Conservation (phyloP, 164 flowering plant genomes). For the Kingdonia uniflora region DNA sequence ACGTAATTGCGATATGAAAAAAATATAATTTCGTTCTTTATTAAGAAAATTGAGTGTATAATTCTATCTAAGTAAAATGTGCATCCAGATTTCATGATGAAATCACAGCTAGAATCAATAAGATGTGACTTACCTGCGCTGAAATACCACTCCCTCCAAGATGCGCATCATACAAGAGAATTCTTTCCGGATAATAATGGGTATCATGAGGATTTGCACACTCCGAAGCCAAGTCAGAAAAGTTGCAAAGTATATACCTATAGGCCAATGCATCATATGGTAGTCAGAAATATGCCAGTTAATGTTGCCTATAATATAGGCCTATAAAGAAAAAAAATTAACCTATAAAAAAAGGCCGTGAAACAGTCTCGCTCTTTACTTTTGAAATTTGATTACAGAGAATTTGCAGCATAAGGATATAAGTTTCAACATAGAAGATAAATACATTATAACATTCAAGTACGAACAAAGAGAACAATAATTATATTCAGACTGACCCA, state of each 20-base stretch:
- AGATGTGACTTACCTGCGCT: conserved; percentile 41
- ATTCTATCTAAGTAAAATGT: not conserved
- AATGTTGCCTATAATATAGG: no score
- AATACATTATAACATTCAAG: no score
- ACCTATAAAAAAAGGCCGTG: no score
- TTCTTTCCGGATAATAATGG: conserved; percentile 68
- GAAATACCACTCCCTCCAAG: conserved; percentile 91
- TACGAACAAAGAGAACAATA: no score
- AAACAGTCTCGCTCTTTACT: no score
- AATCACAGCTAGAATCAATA: not conserved
- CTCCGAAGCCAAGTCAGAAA: conserved; percentile 78
- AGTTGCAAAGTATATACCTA: conserved; percentile 70
- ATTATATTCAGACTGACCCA: no score
- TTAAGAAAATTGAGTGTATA: not conserved
- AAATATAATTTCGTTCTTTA: not conserved
- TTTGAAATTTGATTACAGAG: no score
- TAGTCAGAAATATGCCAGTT: not conserved
- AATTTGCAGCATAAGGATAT: no score
- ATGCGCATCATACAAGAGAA: conserved; percentile 82
- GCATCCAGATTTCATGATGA: not conserved
- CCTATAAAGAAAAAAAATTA: no score
- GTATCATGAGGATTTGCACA: conserved; percentile 81
- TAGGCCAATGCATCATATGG: conserved; percentile 12
- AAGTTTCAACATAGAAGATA: no score
- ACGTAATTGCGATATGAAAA: not conserved